A percentile compares a stretch with the other conserved stretches of the same genome.
Conservation (phyloP, 768 basidiomycete genomes). For the Xerocomus potaroensis region DNA sequence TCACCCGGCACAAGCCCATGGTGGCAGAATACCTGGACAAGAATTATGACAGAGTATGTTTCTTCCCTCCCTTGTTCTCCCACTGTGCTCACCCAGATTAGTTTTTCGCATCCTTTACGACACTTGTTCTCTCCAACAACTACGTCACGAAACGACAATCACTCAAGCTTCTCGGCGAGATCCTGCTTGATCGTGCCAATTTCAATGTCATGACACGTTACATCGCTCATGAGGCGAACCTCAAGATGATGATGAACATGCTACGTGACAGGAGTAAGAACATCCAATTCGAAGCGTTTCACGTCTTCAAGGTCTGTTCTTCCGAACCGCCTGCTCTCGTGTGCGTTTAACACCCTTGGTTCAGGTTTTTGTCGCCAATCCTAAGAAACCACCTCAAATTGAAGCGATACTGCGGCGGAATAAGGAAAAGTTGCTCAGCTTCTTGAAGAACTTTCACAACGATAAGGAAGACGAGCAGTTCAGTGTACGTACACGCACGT, state of each 20-base stretch:
- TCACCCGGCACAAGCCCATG: conserved; percentile 97
- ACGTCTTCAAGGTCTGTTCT: conserved; percentile 92
- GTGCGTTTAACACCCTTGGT: not conserved
- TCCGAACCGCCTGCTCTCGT: not conserved
- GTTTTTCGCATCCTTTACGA: conserved; percentile 96
- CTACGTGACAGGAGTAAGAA: conserved; percentile 98
- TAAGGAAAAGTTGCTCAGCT: conserved; percentile 87
- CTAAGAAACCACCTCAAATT: conserved; percentile 96
- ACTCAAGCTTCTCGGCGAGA: conserved; percentile 95
- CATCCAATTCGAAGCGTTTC: conserved; percentile 99
- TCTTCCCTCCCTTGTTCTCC: not conserved
- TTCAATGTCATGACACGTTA: conserved; percentile 99
- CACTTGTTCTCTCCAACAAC: conserved; percentile 88
- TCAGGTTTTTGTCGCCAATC: conserved; percentile 97
- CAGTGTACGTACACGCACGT: conserved; percentile 46
- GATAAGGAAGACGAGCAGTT: conserved; percentile 99
- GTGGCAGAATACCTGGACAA: conserved; percentile 95
- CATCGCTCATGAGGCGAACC: conserved; percentile 90
- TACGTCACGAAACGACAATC: conserved; percentile 99
- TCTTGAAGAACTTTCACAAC: conserved; percentile 93
- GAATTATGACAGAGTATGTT: conserved; percentile 88
- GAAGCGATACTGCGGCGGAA: conserved; percentile 87
- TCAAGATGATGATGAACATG: conserved; percentile 99
- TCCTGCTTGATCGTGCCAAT: conserved; percentile 94
- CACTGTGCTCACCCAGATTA: conserved; percentile 28